Evolutionary conservation across 2,329 filamentous ascomycete species (phyloP), one percentile per base, ranked within the genome.

Genomic region (Raffaelea arxii): DNA sequence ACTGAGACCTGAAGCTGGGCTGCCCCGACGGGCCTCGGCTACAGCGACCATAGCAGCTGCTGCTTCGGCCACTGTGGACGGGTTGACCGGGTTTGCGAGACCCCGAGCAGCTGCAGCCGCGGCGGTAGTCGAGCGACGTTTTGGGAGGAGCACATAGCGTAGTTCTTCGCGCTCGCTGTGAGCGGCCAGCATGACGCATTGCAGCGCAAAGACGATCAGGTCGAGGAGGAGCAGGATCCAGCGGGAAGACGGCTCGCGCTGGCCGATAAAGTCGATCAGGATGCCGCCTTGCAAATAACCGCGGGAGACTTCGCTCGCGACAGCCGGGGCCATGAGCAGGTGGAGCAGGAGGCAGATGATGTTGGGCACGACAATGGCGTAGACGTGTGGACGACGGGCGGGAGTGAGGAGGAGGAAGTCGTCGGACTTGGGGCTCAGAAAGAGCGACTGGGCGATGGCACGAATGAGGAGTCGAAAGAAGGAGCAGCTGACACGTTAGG

Each of bases 231-330:
- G 52, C 40, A 82, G 70, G 43, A 74, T 70, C 16, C 76, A 55
- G 51, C 70, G 71, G 22, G 76, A 80, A 2, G 71, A 69, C 2
- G 80, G 76, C 4, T 79, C 76, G 53, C 73, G 74, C 59, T 85
- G 80, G 14, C 81, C 81, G 53, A 85, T 70, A 53, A 85, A 80
- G 56, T 85, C 81, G 54, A 84, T 73, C 22, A 84, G 68, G 43
- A 84, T 66, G 27, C 81, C 81, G 22, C 81, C 81, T 51, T 84
- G 80, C 22, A 83, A 69, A 56, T 84, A 84, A 22, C 80, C 80
- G 44, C 78, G 68, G 49, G 77, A 71, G 32, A 75, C 70, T 55
- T 84, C 80, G 49, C 72, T 70, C n/a, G 77, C 78, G 21, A 65
- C 62, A 0, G 78, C 74, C 0, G 78, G 63, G 7, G 73, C 61